Conservation (phyloP, 257 asterid genomes). For the Solanum dulcamara region DNA sequence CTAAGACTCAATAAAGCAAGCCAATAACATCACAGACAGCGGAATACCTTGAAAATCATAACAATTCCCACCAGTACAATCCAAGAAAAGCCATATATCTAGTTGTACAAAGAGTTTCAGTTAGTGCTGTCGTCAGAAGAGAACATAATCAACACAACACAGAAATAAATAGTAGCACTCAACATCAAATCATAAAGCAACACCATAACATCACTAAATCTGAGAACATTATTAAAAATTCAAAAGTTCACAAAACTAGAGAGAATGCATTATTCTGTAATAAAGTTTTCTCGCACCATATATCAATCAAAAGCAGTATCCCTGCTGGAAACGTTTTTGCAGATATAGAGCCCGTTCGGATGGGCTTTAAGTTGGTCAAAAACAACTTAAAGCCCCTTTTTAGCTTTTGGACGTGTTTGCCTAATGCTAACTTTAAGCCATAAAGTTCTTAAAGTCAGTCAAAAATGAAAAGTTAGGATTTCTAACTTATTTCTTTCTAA, state of each 20-base stretch:
- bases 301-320: neutral
- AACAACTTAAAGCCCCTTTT: too few relatives aligned
- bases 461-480: too few relatives aligned
- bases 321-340: neutral
- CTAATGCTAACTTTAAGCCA: too few relatives aligned
- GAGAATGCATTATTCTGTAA: neutral
- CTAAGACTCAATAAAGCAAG: neutral
- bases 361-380: too few relatives aligned
- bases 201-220: neutral
- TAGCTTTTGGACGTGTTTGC: too few relatives aligned
- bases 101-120: neutral
- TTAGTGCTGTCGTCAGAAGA: neutral
- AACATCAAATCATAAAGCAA: neutral
- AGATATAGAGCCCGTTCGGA: too few relatives aligned
- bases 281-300: neutral
- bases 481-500: too few relatives aligned
- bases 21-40: neutral
- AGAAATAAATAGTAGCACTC: neutral
- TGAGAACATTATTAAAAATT: neutral
- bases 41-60: constrained; percentile 71
- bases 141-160: neutral
- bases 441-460: too few relatives aligned
- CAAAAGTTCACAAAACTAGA: neutral
- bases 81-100: constrained; percentile 97
- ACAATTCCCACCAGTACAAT: constrained; percentile 70